These are phyloP conservation scores for Mayamaea pseudoterrestris DNA, from an alignment of 108 stramenopile species.

Conservation along the genomic window DNA sequence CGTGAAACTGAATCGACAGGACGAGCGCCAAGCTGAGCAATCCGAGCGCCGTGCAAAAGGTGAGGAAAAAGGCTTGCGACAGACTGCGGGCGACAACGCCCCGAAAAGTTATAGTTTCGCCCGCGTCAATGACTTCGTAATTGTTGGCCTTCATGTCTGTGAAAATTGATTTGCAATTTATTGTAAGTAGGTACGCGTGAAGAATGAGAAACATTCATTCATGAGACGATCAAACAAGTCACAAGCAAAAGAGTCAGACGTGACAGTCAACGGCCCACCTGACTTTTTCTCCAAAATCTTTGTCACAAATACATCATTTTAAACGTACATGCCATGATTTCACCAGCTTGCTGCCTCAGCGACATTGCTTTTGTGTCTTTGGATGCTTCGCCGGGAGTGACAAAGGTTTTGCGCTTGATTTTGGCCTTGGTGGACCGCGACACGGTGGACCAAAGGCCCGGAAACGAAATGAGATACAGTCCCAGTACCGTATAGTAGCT, in stretches of 20 bases:
- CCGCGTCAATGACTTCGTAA: constrained; percentile 84
- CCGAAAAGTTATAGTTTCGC: constrained; percentile 85
- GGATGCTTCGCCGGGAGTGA: constrained; percentile 42
- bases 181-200: background rate
- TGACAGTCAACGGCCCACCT: too few species aligned
- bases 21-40: constrained; percentile 83
- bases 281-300: background rate
- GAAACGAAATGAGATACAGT: constrained; percentile 77
- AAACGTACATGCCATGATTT: constrained; percentile 88
- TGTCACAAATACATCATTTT: background rate
- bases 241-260: background rate
- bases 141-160: constrained; percentile 90
- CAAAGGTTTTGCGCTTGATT: constrained; percentile 78
- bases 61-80: constrained; percentile 85
- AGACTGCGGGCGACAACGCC: constrained; percentile 71
- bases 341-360: constrained; percentile 76
- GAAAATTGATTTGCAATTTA: background rate
- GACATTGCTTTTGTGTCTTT: constrained; percentile 31
- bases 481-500: constrained; percentile 87
- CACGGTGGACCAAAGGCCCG: constrained; percentile 84
- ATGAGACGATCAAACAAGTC: too few species aligned
- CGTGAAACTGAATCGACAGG: constrained; percentile 78
- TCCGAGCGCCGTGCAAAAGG: constrained; percentile 83
- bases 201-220: background rate
- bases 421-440: constrained; percentile 85